These are phyloP conservation scores for Populus hybrid DNA, from an alignment of 441 rosid species.

Conservation along the genomic window DNA sequence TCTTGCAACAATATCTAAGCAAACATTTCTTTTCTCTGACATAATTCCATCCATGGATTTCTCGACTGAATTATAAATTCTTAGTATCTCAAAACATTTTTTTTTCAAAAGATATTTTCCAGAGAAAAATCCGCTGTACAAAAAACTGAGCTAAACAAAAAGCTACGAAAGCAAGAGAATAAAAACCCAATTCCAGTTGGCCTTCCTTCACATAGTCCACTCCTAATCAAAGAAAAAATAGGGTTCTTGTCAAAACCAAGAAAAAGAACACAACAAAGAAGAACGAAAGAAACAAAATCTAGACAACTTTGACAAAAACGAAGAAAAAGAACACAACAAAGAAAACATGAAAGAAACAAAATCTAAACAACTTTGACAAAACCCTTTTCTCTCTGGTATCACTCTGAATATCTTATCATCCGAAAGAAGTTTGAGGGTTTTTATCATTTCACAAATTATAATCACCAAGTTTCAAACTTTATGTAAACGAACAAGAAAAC, in stretches of 20 bases:
- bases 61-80: background rate
- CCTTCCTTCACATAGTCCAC: background rate
- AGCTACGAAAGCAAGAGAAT: background rate
- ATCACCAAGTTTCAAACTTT: background rate
- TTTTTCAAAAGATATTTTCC: background rate
- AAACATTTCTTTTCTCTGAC: background rate
- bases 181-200: background rate
- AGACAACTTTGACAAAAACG: no score
- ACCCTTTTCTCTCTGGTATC: background rate
- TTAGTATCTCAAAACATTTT: background rate
- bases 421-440: background rate
- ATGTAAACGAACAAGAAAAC: no score
- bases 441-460: background rate
- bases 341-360: no score
- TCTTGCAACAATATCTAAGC: background rate
- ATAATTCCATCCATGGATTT: background rate
- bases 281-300: background rate
- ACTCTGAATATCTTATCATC: background rate
- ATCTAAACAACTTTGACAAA: background rate
- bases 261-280: background rate
- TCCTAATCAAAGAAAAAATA: constrained; percentile 8
- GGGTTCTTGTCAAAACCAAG: background rate
- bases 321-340: no score
- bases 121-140: background rate
- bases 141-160: background rate